phyloP scores from a whole-genome alignment of 139 green algal species.

The Micromonas commoda region DNA sequence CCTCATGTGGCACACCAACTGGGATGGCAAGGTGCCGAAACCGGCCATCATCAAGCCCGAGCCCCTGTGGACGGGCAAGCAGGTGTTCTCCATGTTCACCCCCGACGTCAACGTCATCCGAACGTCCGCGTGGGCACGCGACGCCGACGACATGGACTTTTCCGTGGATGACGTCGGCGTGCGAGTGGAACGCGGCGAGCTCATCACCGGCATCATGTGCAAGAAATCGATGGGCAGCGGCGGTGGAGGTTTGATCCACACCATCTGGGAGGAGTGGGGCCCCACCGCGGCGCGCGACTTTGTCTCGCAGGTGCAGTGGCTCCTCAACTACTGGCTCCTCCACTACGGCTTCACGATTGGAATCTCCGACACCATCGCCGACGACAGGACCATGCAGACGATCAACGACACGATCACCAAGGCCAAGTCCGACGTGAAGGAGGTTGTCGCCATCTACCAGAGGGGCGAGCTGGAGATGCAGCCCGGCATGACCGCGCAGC shows the following conservation, averaged over 20 bases:
- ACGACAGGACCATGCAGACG: slow-evolving; percentile 76
- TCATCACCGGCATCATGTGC: slow-evolving; percentile 85
- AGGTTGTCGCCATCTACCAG: slow-evolving; percentile 67
- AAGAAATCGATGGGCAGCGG: slow-evolving; percentile 89
- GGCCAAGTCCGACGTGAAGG: slow-evolving; percentile 52
- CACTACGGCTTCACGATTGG: slow-evolving; percentile 90
- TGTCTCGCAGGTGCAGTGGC: slow-evolving; percentile 73
- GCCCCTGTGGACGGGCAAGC: slow-evolving; percentile 96
- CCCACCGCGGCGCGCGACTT: slow-evolving; percentile 73
- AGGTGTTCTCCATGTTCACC: slow-evolving; percentile 77
- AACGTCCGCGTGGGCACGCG: slow-evolving; percentile 73
- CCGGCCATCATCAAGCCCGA: slow-evolving; percentile 89
- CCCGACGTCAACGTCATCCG: slow-evolving; percentile 76
- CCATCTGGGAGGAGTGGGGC: slow-evolving; percentile 88
- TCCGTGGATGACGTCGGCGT: slow-evolving; percentile 84
- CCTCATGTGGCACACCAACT: slow-evolving; percentile 89
- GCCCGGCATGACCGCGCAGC: slow-evolving; percentile 78
- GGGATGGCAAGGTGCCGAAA: slow-evolving; percentile 85
- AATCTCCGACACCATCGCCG: slow-evolving; percentile 94
- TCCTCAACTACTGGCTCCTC: slow-evolving; percentile 95
- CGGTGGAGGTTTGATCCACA: slow-evolving; percentile 81
- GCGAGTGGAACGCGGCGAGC: slow-evolving; percentile 76
- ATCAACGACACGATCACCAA: slow-evolving; percentile 88
- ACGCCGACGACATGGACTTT: slow-evolving; percentile 72
- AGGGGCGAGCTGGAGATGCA: slow-evolving; percentile 78